Evolutionary conservation across 108 stramenopile species (phyloP), one percentile per base, ranked within the genome.

Genomic region (Pseudonitzschia multistriata): DNA sequence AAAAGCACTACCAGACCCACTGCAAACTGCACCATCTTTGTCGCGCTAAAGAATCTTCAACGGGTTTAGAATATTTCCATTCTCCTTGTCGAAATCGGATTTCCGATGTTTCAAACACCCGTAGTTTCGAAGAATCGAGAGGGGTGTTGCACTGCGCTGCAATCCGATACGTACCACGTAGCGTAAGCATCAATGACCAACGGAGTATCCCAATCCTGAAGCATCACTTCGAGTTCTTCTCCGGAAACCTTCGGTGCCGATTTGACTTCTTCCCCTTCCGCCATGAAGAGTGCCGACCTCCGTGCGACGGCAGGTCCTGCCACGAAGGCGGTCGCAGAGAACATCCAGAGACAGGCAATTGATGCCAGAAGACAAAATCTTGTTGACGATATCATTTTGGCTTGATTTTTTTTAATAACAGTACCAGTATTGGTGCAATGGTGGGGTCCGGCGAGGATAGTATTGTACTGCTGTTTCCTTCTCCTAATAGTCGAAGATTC

Each of bases 121-220:
- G 6, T 37, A 37, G 5, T 45, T 45, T 45, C 42, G 7, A 17
- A 45, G 3, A n/a, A n/a, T n/a, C n/a, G n/a, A 10, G 40, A 42
- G 40, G 7, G 40, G 13, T 42, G 40, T 42, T 42, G 15, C 15
- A 27, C 11, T 35, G 19, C 19, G 30, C 59, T 8, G 24, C 30
- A 29, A 55, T 34, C 21, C 59, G 28, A 21, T 24, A 74, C 86
- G 59, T 55, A 87, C 86, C 88, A 92, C 17, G 90, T 92, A 3
- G 88, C 91, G 66, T 89, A 92, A n/a, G 91, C 91, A 79, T 92
- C 91, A 15, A 92, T 76, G 0, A 92, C 86, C 14, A 92, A 65
- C 17, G 91, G 91, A 28, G 52, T 49, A 45, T 92, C 91, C 88
- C 84, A 88, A 36, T 92, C 86, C 34, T 81, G 79, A 25, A 92